Evolutionary conservation across 352 stramenopile genomes (phyloP).

Genomic region (Phytophthora ramorum): DNA sequence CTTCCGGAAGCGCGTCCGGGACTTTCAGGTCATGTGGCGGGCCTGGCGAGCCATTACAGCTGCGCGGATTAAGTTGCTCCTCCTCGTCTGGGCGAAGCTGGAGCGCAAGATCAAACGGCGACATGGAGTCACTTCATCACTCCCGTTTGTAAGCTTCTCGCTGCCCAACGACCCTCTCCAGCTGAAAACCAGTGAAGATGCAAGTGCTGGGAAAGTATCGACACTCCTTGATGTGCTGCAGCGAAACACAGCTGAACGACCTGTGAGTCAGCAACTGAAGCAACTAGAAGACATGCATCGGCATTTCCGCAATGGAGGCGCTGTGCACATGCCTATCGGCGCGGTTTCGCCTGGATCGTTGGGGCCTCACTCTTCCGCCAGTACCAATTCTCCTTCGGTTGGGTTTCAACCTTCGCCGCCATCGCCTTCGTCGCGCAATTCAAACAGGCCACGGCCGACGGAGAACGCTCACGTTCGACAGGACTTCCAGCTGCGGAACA

Average conservation of each 20-base stretch:
- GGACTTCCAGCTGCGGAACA: constrained; percentile 44
- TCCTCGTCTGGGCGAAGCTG: constrained; percentile 71
- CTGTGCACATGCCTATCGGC: constrained; percentile 48
- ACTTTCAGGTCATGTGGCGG: constrained; percentile 82
- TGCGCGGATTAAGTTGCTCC: constrained; percentile 70
- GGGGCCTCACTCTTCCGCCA: constrained; percentile 1
- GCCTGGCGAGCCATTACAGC: constrained; percentile 77
- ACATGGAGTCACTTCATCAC: constrained; percentile 32
- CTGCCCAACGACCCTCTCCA: neutral
- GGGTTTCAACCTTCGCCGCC: constrained; percentile 9
- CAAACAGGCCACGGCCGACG: neutral
- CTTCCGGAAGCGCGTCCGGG: constrained; percentile 74
- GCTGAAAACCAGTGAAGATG: constrained; percentile 12
- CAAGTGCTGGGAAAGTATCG: constrained; percentile 9
- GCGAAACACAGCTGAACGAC: constrained; percentile 11
- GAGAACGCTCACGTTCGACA: constrained; percentile 23
- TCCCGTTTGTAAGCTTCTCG: constrained; percentile 9
- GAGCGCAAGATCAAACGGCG: constrained; percentile 66
- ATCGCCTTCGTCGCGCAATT: constrained; percentile 2
- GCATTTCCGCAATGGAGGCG: constrained; percentile 67
- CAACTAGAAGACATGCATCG: constrained; percentile 58
- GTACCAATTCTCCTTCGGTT: constrained; percentile 3
- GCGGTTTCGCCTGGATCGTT: constrained; percentile 9
- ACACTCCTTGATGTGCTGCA: constrained; percentile 39
- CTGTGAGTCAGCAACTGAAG: constrained; percentile 40